phyloP scores from a whole-genome alignment of 495 filamentous ascomycete species.

The Tuber aestivum region DNA sequence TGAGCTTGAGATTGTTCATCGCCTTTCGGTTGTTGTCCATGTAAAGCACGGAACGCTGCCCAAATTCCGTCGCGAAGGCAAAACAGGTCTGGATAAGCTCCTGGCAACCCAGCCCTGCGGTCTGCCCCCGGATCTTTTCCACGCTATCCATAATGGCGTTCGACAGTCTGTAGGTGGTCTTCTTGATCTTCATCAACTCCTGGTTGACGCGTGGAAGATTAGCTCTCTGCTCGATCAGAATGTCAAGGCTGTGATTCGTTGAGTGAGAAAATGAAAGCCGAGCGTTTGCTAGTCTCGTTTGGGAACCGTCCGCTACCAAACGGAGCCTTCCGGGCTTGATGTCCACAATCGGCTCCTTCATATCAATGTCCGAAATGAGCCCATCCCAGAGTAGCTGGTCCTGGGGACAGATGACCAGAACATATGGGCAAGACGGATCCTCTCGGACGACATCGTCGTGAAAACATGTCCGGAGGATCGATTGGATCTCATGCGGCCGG shows the following conservation, averaged over 20 bases:
- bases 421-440: slow-evolving; percentile 70
- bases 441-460: slow-evolving; percentile 65
- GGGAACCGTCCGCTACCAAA: slow-evolving; percentile 82
- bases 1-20: slow-evolving; percentile 94
- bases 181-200: slow-evolving; percentile 90
- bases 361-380: slow-evolving; percentile 60
- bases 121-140: slow-evolving; percentile 80
- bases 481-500: slow-evolving; percentile 70
- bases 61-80: slow-evolving; percentile 95
- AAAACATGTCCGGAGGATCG: slow-evolving; percentile 80
- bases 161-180: slow-evolving; percentile 91
- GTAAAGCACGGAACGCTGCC: slow-evolving; percentile 82
- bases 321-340: slow-evolving; percentile 80
- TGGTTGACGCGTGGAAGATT: slow-evolving; percentile 87
- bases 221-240: slow-evolving; percentile 84
- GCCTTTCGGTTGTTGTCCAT: slow-evolving; percentile 89
- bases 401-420: slow-evolving; percentile 79
- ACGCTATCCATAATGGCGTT: slow-evolving; percentile 99
- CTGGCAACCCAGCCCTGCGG: slow-evolving; percentile 76
- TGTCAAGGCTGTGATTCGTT: slow-evolving; percentile 73
- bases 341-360: slow-evolving; percentile 74
- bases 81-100: slow-evolving; percentile 99
- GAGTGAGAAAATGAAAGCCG: slow-evolving; percentile 66
- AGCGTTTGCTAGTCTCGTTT: slow-evolving; percentile 69
- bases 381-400: slow-evolving; percentile 74